Evolutionary conservation across 495 filamentous ascomycete species (phyloP), one percentile per base, ranked within the genome.

Genomic region (Penicillium pulvis): DNA sequence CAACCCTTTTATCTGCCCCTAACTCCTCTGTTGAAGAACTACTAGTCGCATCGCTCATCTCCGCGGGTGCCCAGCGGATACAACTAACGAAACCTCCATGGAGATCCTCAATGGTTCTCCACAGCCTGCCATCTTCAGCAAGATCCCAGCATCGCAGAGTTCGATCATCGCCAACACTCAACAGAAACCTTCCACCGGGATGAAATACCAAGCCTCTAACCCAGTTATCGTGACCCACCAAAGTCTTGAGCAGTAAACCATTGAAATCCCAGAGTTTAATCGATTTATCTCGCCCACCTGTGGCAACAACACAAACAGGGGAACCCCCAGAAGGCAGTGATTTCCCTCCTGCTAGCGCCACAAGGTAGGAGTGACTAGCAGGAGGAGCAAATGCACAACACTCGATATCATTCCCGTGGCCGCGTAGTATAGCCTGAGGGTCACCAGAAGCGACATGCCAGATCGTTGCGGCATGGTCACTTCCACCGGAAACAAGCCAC

Each of bases 221-320:
- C 93, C 93, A 97, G 70, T 95, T 97, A 69, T 97, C 92, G 68
- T 98, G 93, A 3, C 93, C 93, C 4, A 86, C 71, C n/a, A 98
- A 78, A 1, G 90, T 93, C 73, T 91, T 96, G 61, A 98, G 85
- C 43, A 90, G 79, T 4, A 85, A 88, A 4, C 93, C 93, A 51
- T 90, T 80, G 2, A 83, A 79, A 68, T 96, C 90, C 92, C 92
- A 97, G 11, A 98, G 68, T 64, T 86, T 86, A 61, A 98, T 95
- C 0, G 84, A 90, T 72, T 95, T 97, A 68, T 98, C 93, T 65
- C 93, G 78, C 0, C 86, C 87, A 1, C 92, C 93, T 0, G 93
- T 97, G 2, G 93, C 93, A 61, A 97, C 81, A 67, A 91, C 97
- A 65, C 97, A 93, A 4, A 86, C 86, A 2, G 85, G 82, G 58